A percentile compares a stretch with the other conserved stretches of the same genome.
Conservation (phyloP, 108 stramenopile genomes). For the Stephanodiscus triporus region DNA sequence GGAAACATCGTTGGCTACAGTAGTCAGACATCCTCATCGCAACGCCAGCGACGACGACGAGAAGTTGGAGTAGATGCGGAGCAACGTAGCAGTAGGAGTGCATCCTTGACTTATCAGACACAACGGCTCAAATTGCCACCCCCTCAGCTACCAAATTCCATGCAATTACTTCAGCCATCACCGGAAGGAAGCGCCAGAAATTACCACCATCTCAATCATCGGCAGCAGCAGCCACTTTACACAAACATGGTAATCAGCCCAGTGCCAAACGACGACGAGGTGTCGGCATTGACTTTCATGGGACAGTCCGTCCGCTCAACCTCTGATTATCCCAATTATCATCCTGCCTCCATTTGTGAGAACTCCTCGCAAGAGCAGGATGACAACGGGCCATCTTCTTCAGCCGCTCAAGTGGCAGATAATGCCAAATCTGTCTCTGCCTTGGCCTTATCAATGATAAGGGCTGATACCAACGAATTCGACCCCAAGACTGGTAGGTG, state of each 20-base stretch:
- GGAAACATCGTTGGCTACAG: neutral
- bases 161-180: conserved; percentile 2
- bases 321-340: neutral
- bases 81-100: too few species aligned
- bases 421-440: neutral
- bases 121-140: too few species aligned
- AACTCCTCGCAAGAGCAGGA: neutral
- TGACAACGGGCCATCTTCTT: neutral
- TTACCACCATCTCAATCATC: neutral
- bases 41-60: too few species aligned
- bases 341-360: neutral
- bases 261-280: conserved; percentile 5
- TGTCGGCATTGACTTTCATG: conserved; percentile 7
- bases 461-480: conserved; percentile 31
- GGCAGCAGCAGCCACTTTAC: neutral
- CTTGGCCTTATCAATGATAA: neutral
- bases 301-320: conserved; percentile 10
- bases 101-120: too few species aligned
- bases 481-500: conserved; percentile 42
- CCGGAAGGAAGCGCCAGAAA: neutral
- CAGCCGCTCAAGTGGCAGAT: neutral
- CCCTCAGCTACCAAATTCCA: neutral
- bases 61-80: too few species aligned
- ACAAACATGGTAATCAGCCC: conserved; percentile 4
- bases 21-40: neutral